phyloP scores from a whole-genome alignment of 2,329 filamentous ascomycete genomes.

The Dactylellina parvicollis region DNA sequence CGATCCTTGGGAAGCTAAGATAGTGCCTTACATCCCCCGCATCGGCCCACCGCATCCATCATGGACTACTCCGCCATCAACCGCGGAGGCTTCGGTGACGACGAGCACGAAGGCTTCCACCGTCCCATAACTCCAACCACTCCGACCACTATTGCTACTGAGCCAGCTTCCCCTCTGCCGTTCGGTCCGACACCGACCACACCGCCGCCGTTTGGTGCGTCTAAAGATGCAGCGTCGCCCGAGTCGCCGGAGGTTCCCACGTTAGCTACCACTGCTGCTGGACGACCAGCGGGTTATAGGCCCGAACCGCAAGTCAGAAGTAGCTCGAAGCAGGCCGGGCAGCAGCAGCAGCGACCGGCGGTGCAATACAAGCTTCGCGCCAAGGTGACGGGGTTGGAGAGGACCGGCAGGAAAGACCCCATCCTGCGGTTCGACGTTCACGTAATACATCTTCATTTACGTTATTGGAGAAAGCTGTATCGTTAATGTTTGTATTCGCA shows the following conservation, averaged over 20 bases:
- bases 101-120: slow-evolving; percentile 39
- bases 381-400: slow-evolving; percentile 92
- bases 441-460: slow-evolving; percentile 64
- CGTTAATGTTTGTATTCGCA: slow-evolving; percentile 61
- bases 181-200: slow-evolving; percentile 39
- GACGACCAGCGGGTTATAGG: slow-evolving; percentile 19
- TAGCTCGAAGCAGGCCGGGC: slow-evolving; percentile 59
- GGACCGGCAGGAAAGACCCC: slow-evolving; percentile 93
- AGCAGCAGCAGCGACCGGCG: slow-evolving; percentile 65
- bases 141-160: slow-evolving; percentile 8
- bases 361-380: slow-evolving; percentile 87
- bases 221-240: neutral
- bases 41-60: slow-evolving; percentile 23
- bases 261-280: slow-evolving; percentile 16
- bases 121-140: slow-evolving; percentile 40
- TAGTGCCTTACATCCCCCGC: slow-evolving; percentile 15
- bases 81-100: slow-evolving; percentile 41
- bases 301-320: slow-evolving; percentile 44
- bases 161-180: slow-evolving; percentile 40
- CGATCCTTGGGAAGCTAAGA: neutral
- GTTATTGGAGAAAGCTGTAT: neutral
- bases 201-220: slow-evolving; percentile 17
- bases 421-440: slow-evolving; percentile 96
- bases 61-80: slow-evolving; percentile 53
- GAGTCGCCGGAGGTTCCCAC: slow-evolving; percentile 38